Base-by-base conservation (phyloP, 257 asterid genomes). In the Solanum clarkiae region DNA sequence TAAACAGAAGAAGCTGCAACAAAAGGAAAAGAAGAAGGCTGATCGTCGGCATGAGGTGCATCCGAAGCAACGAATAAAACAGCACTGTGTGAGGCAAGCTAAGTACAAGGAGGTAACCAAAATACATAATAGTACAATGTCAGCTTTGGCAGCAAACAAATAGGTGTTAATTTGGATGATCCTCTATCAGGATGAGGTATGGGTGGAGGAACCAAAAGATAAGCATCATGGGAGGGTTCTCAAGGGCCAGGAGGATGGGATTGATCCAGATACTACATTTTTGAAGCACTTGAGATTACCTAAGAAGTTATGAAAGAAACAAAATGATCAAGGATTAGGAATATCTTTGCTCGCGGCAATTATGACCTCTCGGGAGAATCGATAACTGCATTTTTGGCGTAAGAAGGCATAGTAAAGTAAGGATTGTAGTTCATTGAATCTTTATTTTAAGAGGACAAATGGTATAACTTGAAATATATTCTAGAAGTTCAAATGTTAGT, bases 1-100 rank as follows among this genome's bases (percentile, higher is more conserved):
- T 71, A 74, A 44, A 55, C 86, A 57, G 45, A 84, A 80, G 71
- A 84, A 86, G 84, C 55, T 36, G 44, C 85, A 10, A 12, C 88
- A 86, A 84, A 85, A 51, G 68, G 51, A 53, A 53, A 77, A 51
- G 81, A 22, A 12, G 10, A 62, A 68, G 84, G 86, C 22, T 45
- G 71, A 70, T 16, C 32, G 29, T 66, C 40, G 12, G 57, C 59
- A 44, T 47, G 89, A 75, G 65, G 45, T 20, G 44, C 17, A 6
- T 26, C 45, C 68, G 86, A 79, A 40, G 65, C 72, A 56, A 26
- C 84, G 82, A 17, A 86, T 69, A 42, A 22, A n/a, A 7, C 80
- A 8, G 14, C 56, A 12, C 65, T 10, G 49, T 49, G 49, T 29
- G 60, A 81, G 49, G 84, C 65, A 20, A 66, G 65, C 60, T 51